Percentiles rank a stretch among this genome's conserved stretches.
These are phyloP conservation scores for Talaromyces stipitatus DNA, from an alignment of 495 filamentous ascomycete genomes.

Conservation along the genomic window DNA sequence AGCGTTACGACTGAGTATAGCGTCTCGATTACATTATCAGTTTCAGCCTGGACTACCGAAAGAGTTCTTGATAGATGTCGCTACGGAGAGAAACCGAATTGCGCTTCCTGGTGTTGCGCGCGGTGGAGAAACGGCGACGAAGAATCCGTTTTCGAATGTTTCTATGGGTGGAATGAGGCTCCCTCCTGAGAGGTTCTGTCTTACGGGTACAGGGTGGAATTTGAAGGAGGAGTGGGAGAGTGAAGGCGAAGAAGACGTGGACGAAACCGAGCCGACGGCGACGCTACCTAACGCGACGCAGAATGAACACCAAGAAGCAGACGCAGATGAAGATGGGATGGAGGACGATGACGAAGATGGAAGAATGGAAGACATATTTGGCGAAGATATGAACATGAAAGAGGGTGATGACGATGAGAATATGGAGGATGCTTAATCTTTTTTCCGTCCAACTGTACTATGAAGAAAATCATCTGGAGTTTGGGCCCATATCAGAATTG, in stretches of 20 bases:
- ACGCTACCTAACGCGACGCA: conserved; percentile 15
- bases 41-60: conserved; percentile 64
- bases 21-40: conserved; percentile 55
- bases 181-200: conserved; percentile 85
- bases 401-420: conserved; percentile 36
- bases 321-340: conserved; percentile 25
- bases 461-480: background rate
- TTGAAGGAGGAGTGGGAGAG: conserved; percentile 72
- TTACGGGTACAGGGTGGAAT: conserved; percentile 79
- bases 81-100: conserved; percentile 72
- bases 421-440: conserved; percentile 40
- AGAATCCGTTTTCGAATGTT: conserved; percentile 19
- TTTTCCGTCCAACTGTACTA: too few species aligned
- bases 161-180: conserved; percentile 64
- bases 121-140: conserved; percentile 47
- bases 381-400: conserved; percentile 42
- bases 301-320: conserved; percentile 17
- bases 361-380: conserved; percentile 54
- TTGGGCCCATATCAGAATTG: background rate
- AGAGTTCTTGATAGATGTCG: conserved; percentile 79
- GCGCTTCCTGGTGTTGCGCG: conserved; percentile 68
- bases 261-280: conserved; percentile 17
- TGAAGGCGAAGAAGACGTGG: conserved; percentile 48
- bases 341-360: conserved; percentile 46
- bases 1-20: conserved; percentile 56